Base-by-base conservation (phyloP, 2,329 filamentous ascomycete species). In the Colletotrichum plurivorum region DNA sequence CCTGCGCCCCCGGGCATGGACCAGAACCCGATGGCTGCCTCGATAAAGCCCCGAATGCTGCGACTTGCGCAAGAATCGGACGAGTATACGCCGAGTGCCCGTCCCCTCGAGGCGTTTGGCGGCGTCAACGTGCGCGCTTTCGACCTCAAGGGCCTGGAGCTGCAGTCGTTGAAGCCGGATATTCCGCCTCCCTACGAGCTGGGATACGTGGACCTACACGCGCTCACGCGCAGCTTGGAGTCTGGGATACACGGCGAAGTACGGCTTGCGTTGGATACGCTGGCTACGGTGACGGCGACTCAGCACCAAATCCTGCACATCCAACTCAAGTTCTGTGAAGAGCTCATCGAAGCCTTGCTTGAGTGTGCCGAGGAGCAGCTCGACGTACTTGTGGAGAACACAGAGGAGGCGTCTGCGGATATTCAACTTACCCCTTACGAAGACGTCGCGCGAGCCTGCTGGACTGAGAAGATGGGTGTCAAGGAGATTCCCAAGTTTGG, bases 341-440 rank as follows among this genome's bases (percentile, higher is more conserved):
- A 98, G 77, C 81, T 99, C 65, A 87, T 97, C 18, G 96, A 98
- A 69, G 92, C 93, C 0, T 82, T 99, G 59, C 84, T 98, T 41
- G 96, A 98, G 73, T 97, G 94, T 77, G 96, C 94, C 1, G 94
- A 98, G 78, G 92, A 95, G 13, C 94, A 98, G 77, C 84, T 95
- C 25, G 94, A 97, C 46, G 78, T 93, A 12, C 85, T 99, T n/a
- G 92, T 91, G 0, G 94, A 97, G 72, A 91, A 95, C 76, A 92
- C 94, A 1, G 89, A 90, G 5, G 94, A 97, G 76, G 91, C 97
- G 0, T 96, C 94, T 0, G 94, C 98, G 76, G 93, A 93, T 69
- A 92, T 98, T 73, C 88, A 94, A 71, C 84, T 99, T 43, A 89
- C 89, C 4, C 88, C 94, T 0, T 98, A 98, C 76, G 96, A 98